A percentile compares a stretch with the other conserved stretches of the same genome.
Evolutionary conservation across 352 stramenopile genomes (phyloP).

Genomic region (Thraustochytrium aureum): DNA sequence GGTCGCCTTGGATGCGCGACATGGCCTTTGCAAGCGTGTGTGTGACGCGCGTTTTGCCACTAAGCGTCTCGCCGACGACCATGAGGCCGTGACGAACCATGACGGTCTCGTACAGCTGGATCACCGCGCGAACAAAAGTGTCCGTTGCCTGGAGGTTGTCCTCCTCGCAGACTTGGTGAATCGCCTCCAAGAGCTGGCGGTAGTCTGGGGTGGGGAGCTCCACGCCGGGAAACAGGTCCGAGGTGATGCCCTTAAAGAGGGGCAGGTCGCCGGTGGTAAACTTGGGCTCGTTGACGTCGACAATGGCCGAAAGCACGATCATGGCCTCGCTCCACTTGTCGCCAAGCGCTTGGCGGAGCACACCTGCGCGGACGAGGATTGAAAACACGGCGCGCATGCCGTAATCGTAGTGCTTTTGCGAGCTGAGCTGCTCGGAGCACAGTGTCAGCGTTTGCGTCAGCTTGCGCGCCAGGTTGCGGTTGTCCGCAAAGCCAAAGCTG

Average conservation of each 20-base stretch:
- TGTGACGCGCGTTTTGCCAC: slow-evolving; percentile 79
- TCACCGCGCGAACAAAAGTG: slow-evolving; percentile 66
- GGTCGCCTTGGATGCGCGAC: slow-evolving; percentile 57
- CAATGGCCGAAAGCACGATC: slow-evolving; percentile 78
- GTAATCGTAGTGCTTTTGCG: slow-evolving; percentile 93
- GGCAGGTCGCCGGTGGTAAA: slow-evolving; percentile 86
- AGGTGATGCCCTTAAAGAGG: slow-evolving; percentile 84
- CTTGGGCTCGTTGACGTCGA: slow-evolving; percentile 92
- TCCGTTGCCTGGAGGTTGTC: slow-evolving; percentile 58
- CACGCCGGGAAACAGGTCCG: slow-evolving; percentile 82
- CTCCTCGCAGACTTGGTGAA: slow-evolving; percentile 61
- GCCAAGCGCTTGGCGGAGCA: slow-evolving; percentile 66
- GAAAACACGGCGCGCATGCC: slow-evolving; percentile 85
- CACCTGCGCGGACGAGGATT: slow-evolving; percentile 85
- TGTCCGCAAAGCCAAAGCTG: slow-evolving; percentile 90
- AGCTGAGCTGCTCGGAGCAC: slow-evolving; percentile 88
- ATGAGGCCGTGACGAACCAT: slow-evolving; percentile 93
- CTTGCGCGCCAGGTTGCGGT: slow-evolving; percentile 88
- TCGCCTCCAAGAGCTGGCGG: slow-evolving; percentile 70
- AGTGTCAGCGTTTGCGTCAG: slow-evolving; percentile 91
- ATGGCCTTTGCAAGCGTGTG: slow-evolving; percentile 81
- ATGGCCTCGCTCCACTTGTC: slow-evolving; percentile 65
- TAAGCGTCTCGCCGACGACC: slow-evolving; percentile 85
- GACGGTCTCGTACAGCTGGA: slow-evolving; percentile 93
- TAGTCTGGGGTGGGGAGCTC: slow-evolving; percentile 76